Evolutionary conservation across 108 stramenopile genomes (phyloP).

Genomic region (Cyclotella baltica): DNA sequence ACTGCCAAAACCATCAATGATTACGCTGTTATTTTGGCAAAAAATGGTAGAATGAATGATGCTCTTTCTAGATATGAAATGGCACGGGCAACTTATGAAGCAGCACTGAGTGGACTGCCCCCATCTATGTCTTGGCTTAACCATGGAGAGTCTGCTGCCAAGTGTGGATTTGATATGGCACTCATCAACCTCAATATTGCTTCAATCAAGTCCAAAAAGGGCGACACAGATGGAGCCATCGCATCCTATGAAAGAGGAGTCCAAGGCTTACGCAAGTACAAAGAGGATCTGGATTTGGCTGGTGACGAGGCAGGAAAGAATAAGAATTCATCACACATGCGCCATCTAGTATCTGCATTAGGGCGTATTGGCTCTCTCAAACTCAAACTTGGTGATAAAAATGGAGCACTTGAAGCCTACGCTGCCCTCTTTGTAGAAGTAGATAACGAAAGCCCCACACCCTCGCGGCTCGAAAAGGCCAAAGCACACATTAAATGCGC

Average conservation of each 20-base stretch:
- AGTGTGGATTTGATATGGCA: constrained; percentile 87
- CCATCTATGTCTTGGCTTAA: constrained; percentile 57
- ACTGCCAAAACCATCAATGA: constrained; percentile 90
- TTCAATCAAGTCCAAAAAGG: constrained; percentile 87
- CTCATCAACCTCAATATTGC: constrained; percentile 91
- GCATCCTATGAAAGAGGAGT: constrained; percentile 83
- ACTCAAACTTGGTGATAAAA: constrained; percentile 80
- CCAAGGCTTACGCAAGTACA: constrained; percentile 76
- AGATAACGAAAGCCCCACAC: constrained; percentile 71
- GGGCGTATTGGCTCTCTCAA: constrained; percentile 87
- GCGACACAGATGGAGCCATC: constrained; percentile 76
- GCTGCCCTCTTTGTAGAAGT: constrained; percentile 72
- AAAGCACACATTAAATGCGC: constrained; percentile 92
- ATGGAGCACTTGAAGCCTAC: constrained; percentile 82
- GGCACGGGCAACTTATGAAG: constrained; percentile 67
- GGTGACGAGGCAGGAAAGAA: constrained; percentile 57
- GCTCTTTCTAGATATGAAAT: constrained; percentile 81
- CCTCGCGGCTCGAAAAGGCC: constrained; percentile 83
- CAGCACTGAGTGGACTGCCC: constrained; percentile 65
- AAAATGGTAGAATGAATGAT: constrained; percentile 86
- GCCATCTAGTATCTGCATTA: constrained; percentile 85
- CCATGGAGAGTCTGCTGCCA: constrained; percentile 74
- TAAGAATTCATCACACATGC: constrained; percentile 81
- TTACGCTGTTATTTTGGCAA: constrained; percentile 87
- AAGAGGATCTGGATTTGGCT: constrained; percentile 65